These are phyloP conservation scores for Puccinia sorghi DNA, from an alignment of 1,284 basidiomycete genomes.

Conservation along the genomic window DNA sequence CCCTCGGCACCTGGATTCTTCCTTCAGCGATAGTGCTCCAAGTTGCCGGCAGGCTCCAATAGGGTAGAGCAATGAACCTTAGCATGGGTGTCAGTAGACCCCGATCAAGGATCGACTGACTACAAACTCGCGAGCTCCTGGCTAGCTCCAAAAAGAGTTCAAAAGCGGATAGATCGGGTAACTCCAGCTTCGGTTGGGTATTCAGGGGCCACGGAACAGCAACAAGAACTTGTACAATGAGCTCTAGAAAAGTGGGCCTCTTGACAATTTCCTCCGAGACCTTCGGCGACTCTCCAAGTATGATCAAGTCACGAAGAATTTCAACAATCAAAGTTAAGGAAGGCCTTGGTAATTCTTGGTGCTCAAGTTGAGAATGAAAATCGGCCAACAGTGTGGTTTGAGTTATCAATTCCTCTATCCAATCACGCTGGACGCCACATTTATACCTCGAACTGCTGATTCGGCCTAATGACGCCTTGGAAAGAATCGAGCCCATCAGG, in stretches of 20 bases:
- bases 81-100: constrained; percentile 45
- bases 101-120: constrained; percentile 39
- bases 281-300: constrained; percentile 26
- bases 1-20: not conserved
- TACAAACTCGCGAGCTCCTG: constrained; percentile 34
- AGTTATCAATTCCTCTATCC: constrained; percentile 43
- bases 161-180: constrained; percentile 27
- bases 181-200: not conserved
- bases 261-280: constrained; percentile 44
- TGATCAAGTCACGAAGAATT: constrained; percentile 25
- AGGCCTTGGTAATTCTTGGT: constrained; percentile 28
- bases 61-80: constrained; percentile 44
- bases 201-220: constrained; percentile 46
- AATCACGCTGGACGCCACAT: constrained; percentile 17
- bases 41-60: constrained; percentile 19
- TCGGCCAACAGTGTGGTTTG: constrained; percentile 22
- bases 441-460: constrained; percentile 12
- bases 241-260: constrained; percentile 30
- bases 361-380: constrained; percentile 37
- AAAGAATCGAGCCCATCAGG: constrained; percentile 31
- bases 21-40: not conserved
- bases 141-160: constrained; percentile 34
- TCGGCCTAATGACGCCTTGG: not conserved
- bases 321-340: constrained; percentile 28
- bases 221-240: constrained; percentile 34